A percentile compares a stretch with the other conserved stretches of the same genome.
Conservation (phyloP, 345 rosid species). For the Rhodamnia rubescens region DNA sequence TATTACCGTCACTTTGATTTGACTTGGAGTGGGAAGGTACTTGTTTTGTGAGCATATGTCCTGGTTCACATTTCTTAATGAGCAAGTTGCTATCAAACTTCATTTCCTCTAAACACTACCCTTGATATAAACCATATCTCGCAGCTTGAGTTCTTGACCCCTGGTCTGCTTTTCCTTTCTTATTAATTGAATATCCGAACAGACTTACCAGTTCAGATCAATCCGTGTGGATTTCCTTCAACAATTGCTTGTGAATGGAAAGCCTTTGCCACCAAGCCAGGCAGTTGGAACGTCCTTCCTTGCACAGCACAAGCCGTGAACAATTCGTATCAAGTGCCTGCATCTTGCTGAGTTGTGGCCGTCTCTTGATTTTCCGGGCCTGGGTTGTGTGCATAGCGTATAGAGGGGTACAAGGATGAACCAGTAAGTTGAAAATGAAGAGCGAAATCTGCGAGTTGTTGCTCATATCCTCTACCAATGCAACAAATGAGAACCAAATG, state of each 20-base stretch:
- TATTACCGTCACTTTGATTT: conserved; percentile 22
- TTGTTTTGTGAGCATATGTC: background rate
- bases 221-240: conserved; percentile 58
- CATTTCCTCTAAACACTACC: background rate
- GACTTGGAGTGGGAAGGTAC: conserved; percentile 62
- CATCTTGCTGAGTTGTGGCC: background rate
- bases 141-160: background rate
- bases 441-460: no score
- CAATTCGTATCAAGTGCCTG: background rate
- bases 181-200: conserved; percentile 1
- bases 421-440: background rate
- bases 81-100: background rate
- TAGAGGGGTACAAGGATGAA: background rate
- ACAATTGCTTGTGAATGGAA: conserved; percentile 57
- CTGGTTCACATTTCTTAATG: background rate
- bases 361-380: background rate
- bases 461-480: no score
- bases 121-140: background rate
- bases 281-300: conserved; percentile 28
- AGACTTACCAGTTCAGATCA: conserved; percentile 44
- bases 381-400: background rate
- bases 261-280: conserved; percentile 21
- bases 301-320: conserved; percentile 65
- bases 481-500: no score
- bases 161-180: background rate